These are phyloP conservation scores for Dioscorea dumetorum DNA, from an alignment of 106 monocot genomes.

Conservation along the genomic window DNA sequence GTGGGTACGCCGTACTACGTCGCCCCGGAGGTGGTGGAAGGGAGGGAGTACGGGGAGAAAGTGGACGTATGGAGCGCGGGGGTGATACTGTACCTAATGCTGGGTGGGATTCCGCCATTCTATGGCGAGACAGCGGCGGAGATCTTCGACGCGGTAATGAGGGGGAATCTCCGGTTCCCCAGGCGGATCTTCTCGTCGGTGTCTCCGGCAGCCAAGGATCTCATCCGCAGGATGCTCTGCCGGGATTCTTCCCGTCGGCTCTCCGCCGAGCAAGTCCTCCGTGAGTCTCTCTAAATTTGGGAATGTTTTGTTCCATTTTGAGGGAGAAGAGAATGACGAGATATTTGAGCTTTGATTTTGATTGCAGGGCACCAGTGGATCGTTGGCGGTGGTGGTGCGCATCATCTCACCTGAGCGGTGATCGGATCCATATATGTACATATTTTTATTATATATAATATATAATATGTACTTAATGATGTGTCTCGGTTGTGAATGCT, in stretches of 20 bases:
- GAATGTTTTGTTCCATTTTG: background rate
- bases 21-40: conserved; percentile 75
- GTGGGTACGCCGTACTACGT: conserved; percentile 85
- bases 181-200: conserved; percentile 31
- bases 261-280: conserved; percentile 85
- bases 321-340: background rate
- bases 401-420: too few species aligned
- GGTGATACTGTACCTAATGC: conserved; percentile 49
- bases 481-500: too few species aligned
- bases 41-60: conserved; percentile 46
- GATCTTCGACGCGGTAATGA: conserved; percentile 66
- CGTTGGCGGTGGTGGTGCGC: too few species aligned
- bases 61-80: conserved; percentile 56
- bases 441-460: too few species aligned
- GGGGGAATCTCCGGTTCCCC: conserved; percentile 83
- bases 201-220: conserved; percentile 75
- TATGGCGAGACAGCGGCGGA: conserved; percentile 61
- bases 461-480: too few species aligned
- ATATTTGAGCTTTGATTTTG: background rate
- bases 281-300: conserved; percentile 26
- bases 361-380: too few species aligned
- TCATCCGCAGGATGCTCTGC: conserved; percentile 76
- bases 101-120: conserved; percentile 70
- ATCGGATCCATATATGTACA: too few species aligned
- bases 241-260: conserved; percentile 54